A percentile compares a stretch with the other conserved stretches of the same genome.
Evolutionary conservation across 495 filamentous ascomycete species (phyloP).

Genomic region (Parathielavia appendiculata): DNA sequence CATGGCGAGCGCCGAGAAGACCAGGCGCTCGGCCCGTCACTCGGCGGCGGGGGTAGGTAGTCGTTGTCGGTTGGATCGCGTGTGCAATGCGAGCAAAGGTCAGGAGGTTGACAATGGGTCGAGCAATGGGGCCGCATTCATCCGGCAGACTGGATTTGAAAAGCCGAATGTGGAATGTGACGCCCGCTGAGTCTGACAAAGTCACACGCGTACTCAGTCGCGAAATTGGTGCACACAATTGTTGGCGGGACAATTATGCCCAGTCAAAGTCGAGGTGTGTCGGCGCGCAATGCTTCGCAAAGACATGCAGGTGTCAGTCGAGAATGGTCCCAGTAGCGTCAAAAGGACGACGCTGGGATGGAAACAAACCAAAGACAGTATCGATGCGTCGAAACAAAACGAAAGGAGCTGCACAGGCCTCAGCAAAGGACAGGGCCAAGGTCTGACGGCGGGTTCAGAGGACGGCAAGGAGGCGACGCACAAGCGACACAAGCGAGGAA

Average conservation of each 20-base stretch:
- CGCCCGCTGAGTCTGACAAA: background rate
- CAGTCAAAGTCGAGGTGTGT: slow-evolving; percentile 1
- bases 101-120: background rate
- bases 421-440: background rate
- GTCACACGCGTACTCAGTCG: background rate
- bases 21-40: slow-evolving; percentile 17
- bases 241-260: slow-evolving; percentile 3
- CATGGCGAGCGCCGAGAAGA: slow-evolving; percentile 31
- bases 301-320: slow-evolving; percentile 7
- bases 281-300: slow-evolving; percentile 5
- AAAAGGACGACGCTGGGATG: background rate
- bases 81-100: background rate
- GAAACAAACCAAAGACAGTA: background rate
- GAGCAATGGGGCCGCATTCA: slow-evolving; percentile 6
- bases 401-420: background rate
- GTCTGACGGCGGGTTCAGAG: background rate
- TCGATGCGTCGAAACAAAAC: background rate
- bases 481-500: slow-evolving; percentile 5
- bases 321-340: background rate
- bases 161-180: background rate
- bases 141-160: slow-evolving; percentile 5
- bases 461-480: slow-evolving; percentile 2
- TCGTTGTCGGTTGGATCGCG: slow-evolving; percentile 7
- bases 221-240: background rate
- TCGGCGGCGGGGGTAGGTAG: slow-evolving; percentile 15